Evolutionary conservation across 2,329 filamentous ascomycete species (phyloP), one percentile per base, ranked within the genome.

Genomic region (Alternaria atra): DNA sequence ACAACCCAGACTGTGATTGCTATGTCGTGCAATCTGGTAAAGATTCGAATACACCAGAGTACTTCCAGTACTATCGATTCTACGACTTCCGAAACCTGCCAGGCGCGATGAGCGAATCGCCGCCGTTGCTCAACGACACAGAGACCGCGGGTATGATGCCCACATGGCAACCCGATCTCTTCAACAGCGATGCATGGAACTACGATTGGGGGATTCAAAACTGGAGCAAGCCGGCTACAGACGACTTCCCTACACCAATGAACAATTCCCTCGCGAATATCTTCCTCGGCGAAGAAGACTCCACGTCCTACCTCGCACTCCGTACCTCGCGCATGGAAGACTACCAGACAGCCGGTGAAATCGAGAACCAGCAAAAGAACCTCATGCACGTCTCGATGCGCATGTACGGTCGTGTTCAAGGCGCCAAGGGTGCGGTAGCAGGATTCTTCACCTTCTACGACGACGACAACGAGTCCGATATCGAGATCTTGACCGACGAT

Each of bases 381-480:
- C 71, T 84, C 52, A 78, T 80, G 66, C 81, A 81, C 62, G 80
- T 79, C n/a, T 84, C 82, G 3, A 71, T 85, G 50, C 81, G 84
- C 8, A 79, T 85, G 51, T 75, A 79, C 6, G 77, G 83, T 52
- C 81, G 83, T 4, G 74, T 86, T 2, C 68, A 70, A 2, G 83
- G 83, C n/a, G 66, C 76, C 17, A 61, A 72, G 37, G 84, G 84
- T 48, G 84, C 83, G 3, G 83, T 83, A 6, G 81, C 82, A 1
- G 84, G 84, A 4, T 81, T 85, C 66, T 99, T 86, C 75, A 84
- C 82, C 12, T 85, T 83, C 61, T 77, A 74, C 59, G 77, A 82
- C 40, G 76, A 80, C 50, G 73, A 65, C 30, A 82, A 82, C 65
- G 84, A 86, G 67, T 82, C 81, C 0, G 84, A 86, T 63, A 82